Conservation (phyloP, 805 yeast genomes). For the Saccharomycopsis sp. region DNA sequence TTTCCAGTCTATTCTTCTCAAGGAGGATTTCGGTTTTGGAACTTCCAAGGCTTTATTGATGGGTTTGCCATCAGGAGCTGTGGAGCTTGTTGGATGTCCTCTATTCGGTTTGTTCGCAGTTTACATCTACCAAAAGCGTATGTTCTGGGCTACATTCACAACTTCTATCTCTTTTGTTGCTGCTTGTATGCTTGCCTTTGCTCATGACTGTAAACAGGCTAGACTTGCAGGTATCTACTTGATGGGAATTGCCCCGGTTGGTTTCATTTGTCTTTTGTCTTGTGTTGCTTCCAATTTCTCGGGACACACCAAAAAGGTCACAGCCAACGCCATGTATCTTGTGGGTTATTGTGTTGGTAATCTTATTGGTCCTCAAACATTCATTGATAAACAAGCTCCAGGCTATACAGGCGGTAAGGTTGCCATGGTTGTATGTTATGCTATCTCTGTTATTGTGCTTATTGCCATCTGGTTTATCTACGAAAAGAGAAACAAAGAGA, state of each 20-base stretch:
- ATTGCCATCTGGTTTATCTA: constrained; percentile 27
- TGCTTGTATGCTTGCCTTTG: constrained; percentile 39
- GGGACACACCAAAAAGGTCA: constrained; percentile 68
- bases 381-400: constrained; percentile 53
- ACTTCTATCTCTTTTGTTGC: constrained; percentile 26
- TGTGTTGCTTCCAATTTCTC: constrained; percentile 47
- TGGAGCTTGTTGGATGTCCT: constrained; percentile 25
- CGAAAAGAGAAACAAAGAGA: constrained; percentile 35
- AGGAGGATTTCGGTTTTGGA: constrained; percentile 33
- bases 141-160: constrained; percentile 30
- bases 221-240: constrained; percentile 36
- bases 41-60: constrained; percentile 29
- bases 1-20: constrained; percentile 40
- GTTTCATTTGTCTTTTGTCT: constrained; percentile 31
- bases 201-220: constrained; percentile 28
- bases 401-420: constrained; percentile 49
- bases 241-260: constrained; percentile 31
- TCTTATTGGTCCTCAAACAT: constrained; percentile 69
- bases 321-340: constrained; percentile 51
- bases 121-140: constrained; percentile 11
- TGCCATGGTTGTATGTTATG: constrained; percentile 44
- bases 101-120: constrained; percentile 22
- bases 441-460: constrained; percentile 34
- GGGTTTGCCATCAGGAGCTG: constrained; percentile 32
- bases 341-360: constrained; percentile 65